A percentile compares a stretch with the other conserved stretches of the same genome.
phyloP scores from a whole-genome alignment of 2,329 filamentous ascomycete species.

The Xylaria digitata region DNA sequence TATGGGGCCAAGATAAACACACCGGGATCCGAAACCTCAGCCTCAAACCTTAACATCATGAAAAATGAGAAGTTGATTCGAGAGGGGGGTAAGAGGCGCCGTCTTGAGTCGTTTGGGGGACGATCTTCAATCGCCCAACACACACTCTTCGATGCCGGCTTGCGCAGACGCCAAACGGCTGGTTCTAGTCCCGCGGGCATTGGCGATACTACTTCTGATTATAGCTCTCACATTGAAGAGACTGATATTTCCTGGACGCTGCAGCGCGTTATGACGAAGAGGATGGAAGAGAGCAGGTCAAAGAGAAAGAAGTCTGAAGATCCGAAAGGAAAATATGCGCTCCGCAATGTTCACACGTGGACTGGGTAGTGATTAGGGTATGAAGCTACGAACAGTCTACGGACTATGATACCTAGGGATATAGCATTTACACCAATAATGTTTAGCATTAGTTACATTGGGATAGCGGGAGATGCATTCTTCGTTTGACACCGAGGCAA shows the following conservation, averaged over 20 bases:
- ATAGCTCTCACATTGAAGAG: constrained; percentile 43
- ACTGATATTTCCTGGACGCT: constrained; percentile 59
- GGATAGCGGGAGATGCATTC: not conserved
- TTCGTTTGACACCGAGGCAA: not conserved
- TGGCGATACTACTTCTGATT: constrained; percentile 40
- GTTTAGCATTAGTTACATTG: not conserved
- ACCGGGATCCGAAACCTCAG: constrained; percentile 34
- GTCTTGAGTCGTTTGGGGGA: constrained; percentile 30
- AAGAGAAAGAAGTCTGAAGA: constrained; percentile 39
- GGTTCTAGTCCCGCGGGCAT: constrained; percentile 21
- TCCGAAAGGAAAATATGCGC: constrained; percentile 43
- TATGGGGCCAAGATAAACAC: constrained; percentile 54
- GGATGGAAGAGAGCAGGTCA: constrained; percentile 47
- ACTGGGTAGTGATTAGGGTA: constrained; percentile 27
- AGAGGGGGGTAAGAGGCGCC: constrained; percentile 16
- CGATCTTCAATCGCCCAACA: constrained; percentile 38
- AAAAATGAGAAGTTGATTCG: constrained; percentile 33
- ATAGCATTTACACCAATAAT: not conserved
- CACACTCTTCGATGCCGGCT: not conserved
- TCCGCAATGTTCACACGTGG: constrained; percentile 41
- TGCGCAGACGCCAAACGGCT: constrained; percentile 33
- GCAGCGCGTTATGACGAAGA: constrained; percentile 59
- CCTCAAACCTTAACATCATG: constrained; percentile 11
- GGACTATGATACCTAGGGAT: not conserved
- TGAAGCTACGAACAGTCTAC: not conserved